Conservation (phyloP, 2,329 filamentous ascomycete species). For the Exophiala oligosperma region DNA sequence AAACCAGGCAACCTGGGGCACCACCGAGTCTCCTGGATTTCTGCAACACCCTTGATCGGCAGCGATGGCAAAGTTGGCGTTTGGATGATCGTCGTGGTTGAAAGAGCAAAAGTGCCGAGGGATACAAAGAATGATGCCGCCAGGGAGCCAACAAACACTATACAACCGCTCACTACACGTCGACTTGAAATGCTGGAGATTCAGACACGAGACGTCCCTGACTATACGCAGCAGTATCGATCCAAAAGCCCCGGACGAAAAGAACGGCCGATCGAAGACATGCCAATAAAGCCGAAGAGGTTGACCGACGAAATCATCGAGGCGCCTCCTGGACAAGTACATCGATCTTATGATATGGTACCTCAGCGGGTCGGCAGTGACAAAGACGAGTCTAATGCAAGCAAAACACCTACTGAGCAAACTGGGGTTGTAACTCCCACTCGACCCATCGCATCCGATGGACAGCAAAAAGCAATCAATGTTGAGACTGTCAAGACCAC, state of each 20-base stretch:
- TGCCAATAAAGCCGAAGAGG: slow-evolving; percentile 10
- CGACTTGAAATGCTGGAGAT: slow-evolving; percentile 2
- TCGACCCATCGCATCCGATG: no score
- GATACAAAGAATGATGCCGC: background rate
- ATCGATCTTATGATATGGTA: background rate
- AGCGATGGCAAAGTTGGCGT: slow-evolving; percentile 45
- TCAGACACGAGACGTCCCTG: background rate
- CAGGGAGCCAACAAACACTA: background rate
- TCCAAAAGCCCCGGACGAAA: background rate
- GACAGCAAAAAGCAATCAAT: background rate
- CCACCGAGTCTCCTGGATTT: slow-evolving; percentile 39
- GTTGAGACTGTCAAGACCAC: background rate
- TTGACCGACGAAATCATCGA: background rate
- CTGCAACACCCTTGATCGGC: slow-evolving; percentile 46
- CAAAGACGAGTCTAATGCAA: background rate
- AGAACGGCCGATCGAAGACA: background rate
- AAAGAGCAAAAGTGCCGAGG: slow-evolving; percentile 30
- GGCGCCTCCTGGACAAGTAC: background rate
- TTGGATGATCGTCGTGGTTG: slow-evolving; percentile 50
- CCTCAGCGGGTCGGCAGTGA: background rate
- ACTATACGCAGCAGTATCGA: background rate
- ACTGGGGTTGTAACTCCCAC: no score
- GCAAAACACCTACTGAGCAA: background rate
- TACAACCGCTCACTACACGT: background rate
- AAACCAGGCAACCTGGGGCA: slow-evolving; percentile 20